These are phyloP conservation scores for Ambrosia trifida DNA, from an alignment of 129 eudicot genomes.

Conservation along the genomic window DNA sequence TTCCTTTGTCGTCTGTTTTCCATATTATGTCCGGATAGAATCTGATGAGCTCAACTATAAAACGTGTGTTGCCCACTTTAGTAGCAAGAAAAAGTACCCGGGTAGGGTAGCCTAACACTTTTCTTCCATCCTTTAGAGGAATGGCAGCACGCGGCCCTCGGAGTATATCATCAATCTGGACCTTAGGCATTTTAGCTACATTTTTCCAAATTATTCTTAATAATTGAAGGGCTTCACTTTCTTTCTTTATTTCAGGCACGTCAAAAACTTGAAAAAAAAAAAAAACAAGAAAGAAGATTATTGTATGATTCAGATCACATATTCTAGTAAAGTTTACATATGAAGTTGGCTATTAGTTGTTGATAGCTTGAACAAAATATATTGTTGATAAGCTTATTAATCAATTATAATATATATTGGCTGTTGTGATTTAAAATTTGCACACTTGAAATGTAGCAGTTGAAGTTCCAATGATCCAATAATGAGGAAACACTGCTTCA, in stretches of 20 bases:
- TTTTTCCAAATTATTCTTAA: no score
- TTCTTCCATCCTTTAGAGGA: neutral
- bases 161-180: neutral
- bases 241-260: no score
- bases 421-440: no score
- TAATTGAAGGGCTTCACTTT: neutral
- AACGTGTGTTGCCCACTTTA: neutral
- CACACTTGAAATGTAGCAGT: no score
- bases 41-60: neutral
- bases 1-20: neutral
- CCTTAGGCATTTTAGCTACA: neutral
- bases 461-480: no score
- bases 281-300: no score
- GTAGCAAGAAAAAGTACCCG: neutral
- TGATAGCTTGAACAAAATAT: no score
- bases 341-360: neutral
- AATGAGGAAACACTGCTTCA: no score
- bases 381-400: no score
- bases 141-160: neutral
- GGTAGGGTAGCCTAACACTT: neutral
- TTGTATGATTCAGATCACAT: no score
- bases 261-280: neutral
- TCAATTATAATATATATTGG: no score
- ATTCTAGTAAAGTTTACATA: no score
- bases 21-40: constrained; percentile 2